Evolutionary conservation across 2,329 filamentous ascomycete species (phyloP).

Genomic region (Venturiaceae sp.): DNA sequence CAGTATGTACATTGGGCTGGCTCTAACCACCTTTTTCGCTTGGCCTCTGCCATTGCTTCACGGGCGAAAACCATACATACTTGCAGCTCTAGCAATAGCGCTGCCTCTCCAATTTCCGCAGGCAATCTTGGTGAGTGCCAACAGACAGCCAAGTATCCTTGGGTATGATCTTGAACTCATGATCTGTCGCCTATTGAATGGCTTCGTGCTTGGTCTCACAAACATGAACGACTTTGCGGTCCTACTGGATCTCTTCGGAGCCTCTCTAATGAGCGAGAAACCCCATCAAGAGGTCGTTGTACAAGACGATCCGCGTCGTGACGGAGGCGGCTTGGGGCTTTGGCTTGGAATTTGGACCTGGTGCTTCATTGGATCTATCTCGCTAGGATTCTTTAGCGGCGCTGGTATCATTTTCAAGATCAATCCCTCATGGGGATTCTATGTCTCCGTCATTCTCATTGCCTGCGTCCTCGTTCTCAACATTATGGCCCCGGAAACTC

Average conservation of each 20-base stretch:
- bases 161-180: slow-evolving; percentile 53
- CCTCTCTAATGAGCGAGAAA: slow-evolving; percentile 60
- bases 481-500: slow-evolving; percentile 61
- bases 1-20: slow-evolving; percentile 58
- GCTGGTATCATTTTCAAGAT: slow-evolving; percentile 56
- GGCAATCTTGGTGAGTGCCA: slow-evolving; percentile 52
- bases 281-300: slow-evolving; percentile 65
- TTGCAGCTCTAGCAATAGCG: slow-evolving; percentile 56
- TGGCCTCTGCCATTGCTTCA: slow-evolving; percentile 70
- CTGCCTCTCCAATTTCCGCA: slow-evolving; percentile 70
- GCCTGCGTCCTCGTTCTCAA: slow-evolving; percentile 59
- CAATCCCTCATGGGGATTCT: slow-evolving; percentile 65
- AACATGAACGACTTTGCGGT: slow-evolving; percentile 69
- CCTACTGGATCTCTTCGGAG: slow-evolving; percentile 66
- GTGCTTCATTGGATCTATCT: slow-evolving; percentile 64
- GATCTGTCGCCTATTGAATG: slow-evolving; percentile 54
- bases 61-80: slow-evolving; percentile 68
- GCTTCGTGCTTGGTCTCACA: slow-evolving; percentile 60
- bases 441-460: slow-evolving; percentile 59
- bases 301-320: slow-evolving; percentile 57
- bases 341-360: slow-evolving; percentile 73
- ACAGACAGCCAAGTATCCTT: slow-evolving; percentile 45
- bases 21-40: slow-evolving; percentile 57
- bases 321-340: slow-evolving; percentile 70
- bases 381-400: slow-evolving; percentile 62